phyloP scores from a whole-genome alignment of 176 grass and related monocot genomes.

The Musa schizocarpa region DNA sequence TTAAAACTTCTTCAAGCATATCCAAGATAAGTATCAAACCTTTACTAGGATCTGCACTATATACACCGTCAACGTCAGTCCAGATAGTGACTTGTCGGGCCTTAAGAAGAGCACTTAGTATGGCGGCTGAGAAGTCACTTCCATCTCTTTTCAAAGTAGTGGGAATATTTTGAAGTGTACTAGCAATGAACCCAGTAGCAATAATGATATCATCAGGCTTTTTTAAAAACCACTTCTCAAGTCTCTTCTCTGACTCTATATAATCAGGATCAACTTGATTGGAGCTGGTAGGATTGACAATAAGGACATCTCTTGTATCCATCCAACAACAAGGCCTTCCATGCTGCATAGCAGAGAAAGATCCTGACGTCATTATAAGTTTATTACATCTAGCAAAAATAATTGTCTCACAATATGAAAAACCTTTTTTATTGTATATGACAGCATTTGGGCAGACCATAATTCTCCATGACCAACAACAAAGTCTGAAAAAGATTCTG shows the following conservation, averaged over 20 bases:
- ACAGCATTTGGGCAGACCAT: constrained; percentile 94
- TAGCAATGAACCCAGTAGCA: constrained; percentile 96
- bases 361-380: not conserved
- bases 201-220: constrained; percentile 57
- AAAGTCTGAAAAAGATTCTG: constrained; percentile 95
- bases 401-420: not conserved
- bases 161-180: constrained; percentile 64
- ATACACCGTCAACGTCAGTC: constrained; percentile 98
- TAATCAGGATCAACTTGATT: constrained; percentile 87
- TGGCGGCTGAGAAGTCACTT: constrained; percentile 97
- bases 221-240: constrained; percentile 71
- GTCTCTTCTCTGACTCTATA: constrained; percentile 68
- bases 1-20: too few relatives aligned
- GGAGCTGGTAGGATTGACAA: constrained; percentile 68
- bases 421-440: constrained; percentile 88
- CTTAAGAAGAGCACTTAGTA: constrained; percentile 68
- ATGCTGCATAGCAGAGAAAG: constrained; percentile 46
- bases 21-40: constrained; percentile 34
- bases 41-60: constrained; percentile 99
- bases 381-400: not conserved
- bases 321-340: constrained; percentile 82
- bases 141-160: constrained; percentile 96
- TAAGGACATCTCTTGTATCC: constrained; percentile 92
- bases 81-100: constrained; percentile 85
- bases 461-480: constrained; percentile 94